These are phyloP conservation scores for Artemisia argyi DNA, from an alignment of 129 eudicot genomes.

Conservation along the genomic window DNA sequence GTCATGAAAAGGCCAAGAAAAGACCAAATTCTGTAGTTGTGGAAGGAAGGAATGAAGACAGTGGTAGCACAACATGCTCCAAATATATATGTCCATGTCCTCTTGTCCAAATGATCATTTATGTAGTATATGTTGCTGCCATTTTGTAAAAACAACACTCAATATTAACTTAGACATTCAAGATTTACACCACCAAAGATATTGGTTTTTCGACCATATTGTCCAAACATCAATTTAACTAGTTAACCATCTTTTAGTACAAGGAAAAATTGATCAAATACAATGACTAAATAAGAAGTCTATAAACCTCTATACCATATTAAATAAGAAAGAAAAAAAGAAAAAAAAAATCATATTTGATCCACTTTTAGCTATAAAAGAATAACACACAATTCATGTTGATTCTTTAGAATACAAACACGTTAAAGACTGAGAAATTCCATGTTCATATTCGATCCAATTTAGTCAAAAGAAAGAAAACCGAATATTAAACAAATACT, in stretches of 20 bases:
- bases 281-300: too few species aligned
- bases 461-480: conserved; percentile 1
- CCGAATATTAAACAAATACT: neutral
- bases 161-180: neutral
- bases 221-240: too few species aligned
- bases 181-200: neutral
- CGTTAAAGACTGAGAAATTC: neutral
- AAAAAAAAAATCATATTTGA: neutral
- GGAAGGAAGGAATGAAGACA: conserved; percentile 95
- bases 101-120: conserved; percentile 89
- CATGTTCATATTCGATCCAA: neutral
- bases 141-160: neutral
- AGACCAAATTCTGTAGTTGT: conserved; percentile 96
- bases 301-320: too few species aligned
- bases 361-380: neutral
- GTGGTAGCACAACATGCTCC: conserved; percentile 99
- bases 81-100: conserved; percentile 99
- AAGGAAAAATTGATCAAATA: too few species aligned
- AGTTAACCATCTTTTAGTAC: too few species aligned
- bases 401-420: neutral
- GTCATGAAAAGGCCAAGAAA: conserved; percentile 98
- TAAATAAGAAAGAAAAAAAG: too few species aligned
- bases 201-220: too few species aligned
- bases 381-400: neutral
- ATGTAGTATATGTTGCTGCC: conserved; percentile 93